phyloP scores from a whole-genome alignment of 1,284 basidiomycete species.

The Volvariella volvacea region DNA sequence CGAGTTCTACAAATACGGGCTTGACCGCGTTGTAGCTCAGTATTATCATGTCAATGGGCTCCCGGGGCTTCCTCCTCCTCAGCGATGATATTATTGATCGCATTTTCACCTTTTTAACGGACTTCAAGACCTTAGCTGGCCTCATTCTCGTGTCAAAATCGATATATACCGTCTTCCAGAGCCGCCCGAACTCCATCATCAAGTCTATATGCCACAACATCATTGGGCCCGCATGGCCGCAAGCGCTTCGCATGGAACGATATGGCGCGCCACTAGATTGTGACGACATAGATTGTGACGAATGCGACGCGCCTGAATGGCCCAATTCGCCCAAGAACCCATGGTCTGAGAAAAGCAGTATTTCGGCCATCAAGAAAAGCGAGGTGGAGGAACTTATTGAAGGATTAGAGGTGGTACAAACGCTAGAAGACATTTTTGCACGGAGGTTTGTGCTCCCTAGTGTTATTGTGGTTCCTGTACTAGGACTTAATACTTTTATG shows the following conservation, averaged over 20 bases:
- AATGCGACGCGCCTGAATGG: background rate
- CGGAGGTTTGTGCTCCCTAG: background rate
- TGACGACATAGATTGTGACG: background rate
- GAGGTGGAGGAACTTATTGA: background rate
- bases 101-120: background rate
- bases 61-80: background rate
- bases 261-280: slow-evolving; percentile 4
- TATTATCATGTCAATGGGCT: too few species aligned
- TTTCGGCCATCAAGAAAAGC: background rate
- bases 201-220: slow-evolving; percentile 18
- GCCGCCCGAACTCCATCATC: slow-evolving; percentile 17
- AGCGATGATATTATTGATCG: background rate
- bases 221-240: slow-evolving; percentile 18
- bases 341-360: background rate
- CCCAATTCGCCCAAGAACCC: background rate
- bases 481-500: too few species aligned
- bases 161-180: slow-evolving; percentile 11
- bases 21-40: too few species aligned
- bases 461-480: too few species aligned
- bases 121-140: background rate
- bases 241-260: slow-evolving; percentile 17
- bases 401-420: background rate
- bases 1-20: too few species aligned
- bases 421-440: background rate
- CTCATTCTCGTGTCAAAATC: background rate